phyloP scores from a whole-genome alignment of 768 basidiomycete genomes.

The Austroboletus festivus region DNA sequence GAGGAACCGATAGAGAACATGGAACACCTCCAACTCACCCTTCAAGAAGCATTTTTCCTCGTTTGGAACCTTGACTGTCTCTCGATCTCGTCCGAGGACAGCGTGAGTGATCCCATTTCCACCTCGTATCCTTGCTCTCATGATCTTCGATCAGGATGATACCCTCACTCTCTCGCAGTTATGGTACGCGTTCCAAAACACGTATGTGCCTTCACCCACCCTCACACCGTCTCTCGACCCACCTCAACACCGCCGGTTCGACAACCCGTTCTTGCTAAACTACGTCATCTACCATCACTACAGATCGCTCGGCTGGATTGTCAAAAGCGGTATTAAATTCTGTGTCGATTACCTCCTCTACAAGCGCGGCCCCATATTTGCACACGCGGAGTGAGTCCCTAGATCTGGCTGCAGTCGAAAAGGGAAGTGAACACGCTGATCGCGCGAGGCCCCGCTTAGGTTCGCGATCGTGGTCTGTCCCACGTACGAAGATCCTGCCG shows the following conservation, averaged over 20 bases:
- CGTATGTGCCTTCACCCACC: slow-evolving; percentile 43
- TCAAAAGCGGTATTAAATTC: slow-evolving; percentile 95
- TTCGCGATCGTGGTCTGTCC: slow-evolving; percentile 91
- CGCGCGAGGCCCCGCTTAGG: slow-evolving; percentile 38
- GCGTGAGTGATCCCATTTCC: slow-evolving; percentile 43
- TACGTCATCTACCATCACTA: slow-evolving; percentile 95
- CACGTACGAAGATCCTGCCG: slow-evolving; percentile 79
- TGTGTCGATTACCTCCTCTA: slow-evolving; percentile 94
- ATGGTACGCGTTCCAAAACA: slow-evolving; percentile 63
- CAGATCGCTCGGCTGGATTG: slow-evolving; percentile 94
- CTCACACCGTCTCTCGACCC: slow-evolving; percentile 26
- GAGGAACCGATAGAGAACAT: slow-evolving; percentile 63
- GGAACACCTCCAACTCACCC: slow-evolving; percentile 88
- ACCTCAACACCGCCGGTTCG: slow-evolving; percentile 49
- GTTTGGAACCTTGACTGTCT: slow-evolving; percentile 83
- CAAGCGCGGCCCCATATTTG: slow-evolving; percentile 90
- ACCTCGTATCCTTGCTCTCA: neutral
- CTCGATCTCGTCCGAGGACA: slow-evolving; percentile 58
- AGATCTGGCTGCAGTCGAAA: neutral
- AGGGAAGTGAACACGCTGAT: neutral
- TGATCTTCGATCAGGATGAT: slow-evolving; percentile 39
- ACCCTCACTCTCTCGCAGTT: slow-evolving; percentile 54
- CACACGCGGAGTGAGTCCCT: slow-evolving; percentile 84
- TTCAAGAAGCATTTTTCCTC: slow-evolving; percentile 88
- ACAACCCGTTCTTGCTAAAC: slow-evolving; percentile 89